These are phyloP conservation scores for Camellia granthamiana DNA, from an alignment of 148 eudicot species.

Conservation along the genomic window DNA sequence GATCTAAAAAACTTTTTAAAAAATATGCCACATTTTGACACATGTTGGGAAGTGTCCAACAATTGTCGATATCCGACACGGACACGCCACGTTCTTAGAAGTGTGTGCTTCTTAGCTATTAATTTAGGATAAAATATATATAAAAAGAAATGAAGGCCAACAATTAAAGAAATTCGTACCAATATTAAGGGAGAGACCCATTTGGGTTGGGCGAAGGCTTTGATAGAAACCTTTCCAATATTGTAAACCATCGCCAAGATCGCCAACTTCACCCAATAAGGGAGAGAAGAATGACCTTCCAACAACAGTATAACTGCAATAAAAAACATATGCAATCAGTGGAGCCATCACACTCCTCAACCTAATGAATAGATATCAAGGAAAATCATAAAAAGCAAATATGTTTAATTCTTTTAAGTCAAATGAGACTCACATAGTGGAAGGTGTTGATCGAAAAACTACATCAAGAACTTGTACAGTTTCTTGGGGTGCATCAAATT, in stretches of 20 bases:
- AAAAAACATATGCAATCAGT: not conserved
- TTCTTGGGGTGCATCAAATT: slow-evolving; percentile 56
- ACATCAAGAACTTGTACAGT: slow-evolving; percentile 80
- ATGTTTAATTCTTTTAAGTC: too few species aligned
- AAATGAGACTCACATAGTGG: slow-evolving; percentile 20
- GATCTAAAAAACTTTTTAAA: too few species aligned
- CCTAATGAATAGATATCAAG: too few species aligned
- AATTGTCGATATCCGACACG: too few species aligned
- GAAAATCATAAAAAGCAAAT: not conserved
- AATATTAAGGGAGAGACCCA: slow-evolving; percentile 76
- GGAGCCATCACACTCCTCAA: not conserved
- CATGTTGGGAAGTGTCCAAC: too few species aligned
- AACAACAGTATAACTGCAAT: slow-evolving; percentile 48
- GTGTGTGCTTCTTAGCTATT: too few species aligned
- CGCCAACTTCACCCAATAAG: slow-evolving; percentile 30
- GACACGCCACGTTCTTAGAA: too few species aligned
- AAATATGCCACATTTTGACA: too few species aligned
- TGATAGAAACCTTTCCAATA: slow-evolving; percentile 87
- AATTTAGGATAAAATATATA: not conserved
- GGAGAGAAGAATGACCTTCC: slow-evolving; percentile 69
- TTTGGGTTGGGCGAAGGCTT: slow-evolving; percentile 82
- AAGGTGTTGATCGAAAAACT: slow-evolving; percentile 50
- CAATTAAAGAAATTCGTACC: slow-evolving; percentile 39
- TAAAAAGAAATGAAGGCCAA: not conserved
- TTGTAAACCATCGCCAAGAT: slow-evolving; percentile 55